A percentile compares a stretch with the other conserved stretches of the same genome.
Conservation (phyloP, 164 flowering plant species). For the Amborella trichopoda region DNA sequence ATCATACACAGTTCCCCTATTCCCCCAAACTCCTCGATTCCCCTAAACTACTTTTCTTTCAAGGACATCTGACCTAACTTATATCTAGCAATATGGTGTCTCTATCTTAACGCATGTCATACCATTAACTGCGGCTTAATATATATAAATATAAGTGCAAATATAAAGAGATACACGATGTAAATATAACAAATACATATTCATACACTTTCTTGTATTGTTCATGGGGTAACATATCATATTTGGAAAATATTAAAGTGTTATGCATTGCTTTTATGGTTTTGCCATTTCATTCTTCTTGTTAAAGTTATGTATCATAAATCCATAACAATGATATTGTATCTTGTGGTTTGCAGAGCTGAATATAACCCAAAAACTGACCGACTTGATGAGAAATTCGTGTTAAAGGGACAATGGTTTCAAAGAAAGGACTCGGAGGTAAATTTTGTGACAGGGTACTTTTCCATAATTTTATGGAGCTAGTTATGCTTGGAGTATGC, state of each 20-base stretch:
- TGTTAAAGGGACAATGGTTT: constrained; percentile 76
- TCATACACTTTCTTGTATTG: neutral
- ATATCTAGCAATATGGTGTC: too few species aligned
- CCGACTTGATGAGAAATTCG: constrained; percentile 76
- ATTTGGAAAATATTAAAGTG: neutral
- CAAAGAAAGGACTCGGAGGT: constrained; percentile 90
- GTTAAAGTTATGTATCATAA: constrained; percentile 1
- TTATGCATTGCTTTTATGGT: neutral
- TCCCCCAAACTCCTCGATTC: too few species aligned
- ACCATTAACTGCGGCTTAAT: too few species aligned
- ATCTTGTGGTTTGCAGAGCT: constrained; percentile 47
- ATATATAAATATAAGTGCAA: too few species aligned
- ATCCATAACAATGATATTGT: too few species aligned
- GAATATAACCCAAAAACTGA: constrained; percentile 72
- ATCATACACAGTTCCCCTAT: too few species aligned
- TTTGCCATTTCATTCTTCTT: neutral
- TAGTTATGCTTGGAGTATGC: too few species aligned
- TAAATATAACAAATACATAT: neutral
- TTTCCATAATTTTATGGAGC: too few species aligned
- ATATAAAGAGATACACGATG: neutral
- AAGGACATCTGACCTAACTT: too few species aligned
- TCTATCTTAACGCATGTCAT: too few species aligned
- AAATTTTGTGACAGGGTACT: too few species aligned
- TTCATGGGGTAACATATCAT: neutral
- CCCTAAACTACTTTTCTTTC: too few species aligned